Evolutionary conservation across 2,329 filamentous ascomycete species (phyloP), one percentile per base, ranked within the genome.

Genomic region (Neoscytalidium dimidiatum): DNA sequence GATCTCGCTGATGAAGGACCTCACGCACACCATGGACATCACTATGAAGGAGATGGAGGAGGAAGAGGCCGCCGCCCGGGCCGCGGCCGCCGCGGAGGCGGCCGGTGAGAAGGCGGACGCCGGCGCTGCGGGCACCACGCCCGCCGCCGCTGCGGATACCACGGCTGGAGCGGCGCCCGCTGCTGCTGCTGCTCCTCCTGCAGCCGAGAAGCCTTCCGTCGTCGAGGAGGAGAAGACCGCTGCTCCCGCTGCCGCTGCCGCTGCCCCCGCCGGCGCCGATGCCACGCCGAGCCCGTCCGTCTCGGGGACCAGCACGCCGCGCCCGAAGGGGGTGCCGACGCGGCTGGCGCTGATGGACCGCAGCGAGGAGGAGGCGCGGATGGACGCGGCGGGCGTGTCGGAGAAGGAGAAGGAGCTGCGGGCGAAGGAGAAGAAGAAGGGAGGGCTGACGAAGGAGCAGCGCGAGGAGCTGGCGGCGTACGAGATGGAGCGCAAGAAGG

Each of bases 11-110:
- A 97, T 99, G 92, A 98, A 97, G 82, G 95, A 99, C 74, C 85
- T 99, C 63, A 98, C 94, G 19, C 92, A 93, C 73, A 97, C 94
- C 49, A 98, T 99, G 94, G 95, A 99, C 73, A 98, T 99, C 70
- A 94, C 92, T 21, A 94, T 93, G 88, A 85, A 91, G 64, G 88
- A 89, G 67, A 87, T 88, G 77, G 92, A 92, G 72, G 90, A 91
- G 70, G 88, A 90, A 67, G 88, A 86, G 51, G 80, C 81, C 2
- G 83, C 77, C 2, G 80, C 83, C 29, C 81, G 84, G 41, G 85
- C 84, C 4, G 83, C 85, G 17, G 82, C 81, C 2, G 82, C 82
- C n/a, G 80, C 81, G 64, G 75, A 82, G 44, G 80, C 82, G 21
- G 70, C 71, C 13, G 71, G 71, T 33, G 69, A 66, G 66, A 65